Base-by-base conservation (phyloP, 1,139 yeast genomes). In the Lodderomyces pseudojiufengensis region DNA sequence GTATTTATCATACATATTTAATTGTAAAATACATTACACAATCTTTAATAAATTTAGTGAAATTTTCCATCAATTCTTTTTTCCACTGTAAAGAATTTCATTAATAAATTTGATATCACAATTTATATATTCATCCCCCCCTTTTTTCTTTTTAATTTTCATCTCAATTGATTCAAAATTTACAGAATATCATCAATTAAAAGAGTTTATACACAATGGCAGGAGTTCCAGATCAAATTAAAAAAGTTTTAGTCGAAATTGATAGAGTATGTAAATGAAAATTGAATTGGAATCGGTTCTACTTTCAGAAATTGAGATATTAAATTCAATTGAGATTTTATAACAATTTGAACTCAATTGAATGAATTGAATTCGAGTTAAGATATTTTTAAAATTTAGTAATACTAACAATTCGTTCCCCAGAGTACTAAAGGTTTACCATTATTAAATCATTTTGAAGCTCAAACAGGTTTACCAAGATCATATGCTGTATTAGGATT, bases 401-500 rank as follows among this genome's bases (percentile, higher is more conserved):
- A n/a, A n/a, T n/a, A n/a, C n/a, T n/a, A 4, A 15, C 18, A 12
- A 8, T 33, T 23, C 10, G 3, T 33, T 23, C 10, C 5, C 9
- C 39, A 70, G 76, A 59, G 60, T 44, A 67, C 73, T 13, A 31
- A 33, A 24, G 41, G 40, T 10, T 12, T 44, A 23, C 38, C 55
- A 38, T 40, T 70, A 27, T 70, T 81, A 49, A 65, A 65, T 46
- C 74, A 73, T 38, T 78, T 83, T 52, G 90, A 83, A 61, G 47
- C 57, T 12, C 75, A 72, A 45, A 76, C 90, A 34, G 84, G 88
- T 15, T 67, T 90, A 45, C 97, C 97, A 59, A 84, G 92, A 72
- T 83, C 95, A 2, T 90, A 90, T 55, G 84, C 87, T 26, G 84
- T 83, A 24, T 61, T 83, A 39, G 94, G 80, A 15, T 72, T 72